phyloP scores from a whole-genome alignment of 2,329 filamentous ascomycete genomes.

The Xylariaceae sp. region DNA sequence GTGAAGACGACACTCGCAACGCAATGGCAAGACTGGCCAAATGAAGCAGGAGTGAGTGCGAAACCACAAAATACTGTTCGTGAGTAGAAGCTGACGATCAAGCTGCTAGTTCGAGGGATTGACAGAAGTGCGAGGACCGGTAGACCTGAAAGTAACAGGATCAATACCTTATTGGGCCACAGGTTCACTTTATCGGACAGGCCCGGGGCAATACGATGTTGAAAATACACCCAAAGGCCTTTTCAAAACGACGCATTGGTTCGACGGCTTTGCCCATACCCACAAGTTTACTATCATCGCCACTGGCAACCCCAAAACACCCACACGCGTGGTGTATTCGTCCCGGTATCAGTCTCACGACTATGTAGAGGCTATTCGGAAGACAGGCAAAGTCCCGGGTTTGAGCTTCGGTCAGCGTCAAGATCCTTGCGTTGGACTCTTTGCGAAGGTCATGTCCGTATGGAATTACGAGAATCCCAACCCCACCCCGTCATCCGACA shows the following conservation, averaged over 20 bases:
- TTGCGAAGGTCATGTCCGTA: conserved; percentile 66
- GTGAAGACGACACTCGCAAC: conserved; percentile 18
- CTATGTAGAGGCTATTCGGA: conserved; percentile 58
- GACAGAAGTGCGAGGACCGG: conserved; percentile 62
- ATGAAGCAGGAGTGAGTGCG: conserved; percentile 45
- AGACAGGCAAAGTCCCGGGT: conserved; percentile 53
- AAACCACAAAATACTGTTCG: not conserved
- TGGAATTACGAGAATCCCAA: conserved; percentile 39
- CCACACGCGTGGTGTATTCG: conserved; percentile 61
- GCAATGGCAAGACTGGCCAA: conserved; percentile 46
- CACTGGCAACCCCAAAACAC: conserved; percentile 20
- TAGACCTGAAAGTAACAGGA: conserved; percentile 63
- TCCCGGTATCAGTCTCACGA: conserved; percentile 67
- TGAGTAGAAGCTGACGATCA: conserved; percentile 8
- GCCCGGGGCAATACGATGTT: conserved; percentile 64
- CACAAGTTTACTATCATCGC: conserved; percentile 70
- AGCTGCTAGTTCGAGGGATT: conserved; percentile 61
- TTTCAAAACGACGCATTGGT: conserved; percentile 71
- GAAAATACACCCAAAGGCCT: conserved; percentile 57
- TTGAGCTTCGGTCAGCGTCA: conserved; percentile 68
- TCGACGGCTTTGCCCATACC: conserved; percentile 70
- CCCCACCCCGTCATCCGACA: conserved; percentile 40
- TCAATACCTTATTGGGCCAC: conserved; percentile 68
- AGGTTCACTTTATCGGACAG: conserved; percentile 71
- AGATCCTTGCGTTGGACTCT: conserved; percentile 73